Percentiles rank a stretch among this genome's conserved stretches.
Evolutionary conservation across 768 basidiomycete genomes (phyloP).

Genomic region (Phaeolepiota aurea): DNA sequence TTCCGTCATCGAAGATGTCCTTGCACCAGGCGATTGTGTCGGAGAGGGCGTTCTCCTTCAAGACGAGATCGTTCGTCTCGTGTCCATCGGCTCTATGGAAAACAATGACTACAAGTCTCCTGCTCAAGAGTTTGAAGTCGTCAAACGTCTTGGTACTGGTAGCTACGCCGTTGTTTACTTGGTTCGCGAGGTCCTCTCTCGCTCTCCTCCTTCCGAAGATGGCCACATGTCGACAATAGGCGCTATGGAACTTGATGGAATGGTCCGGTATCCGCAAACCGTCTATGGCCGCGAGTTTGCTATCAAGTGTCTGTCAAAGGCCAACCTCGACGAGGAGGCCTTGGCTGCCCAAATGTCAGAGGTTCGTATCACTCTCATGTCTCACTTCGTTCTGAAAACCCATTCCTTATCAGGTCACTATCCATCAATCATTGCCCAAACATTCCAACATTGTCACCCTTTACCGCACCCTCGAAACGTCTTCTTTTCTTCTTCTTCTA

Average conservation of each 20-base stretch:
- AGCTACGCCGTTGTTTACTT: constrained; percentile 94
- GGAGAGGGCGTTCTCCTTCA: constrained; percentile 61
- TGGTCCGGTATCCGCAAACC: constrained; percentile 23
- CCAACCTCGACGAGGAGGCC: constrained; percentile 83
- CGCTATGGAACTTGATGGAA: constrained; percentile 43
- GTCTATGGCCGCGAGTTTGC: constrained; percentile 79
- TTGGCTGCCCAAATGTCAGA: constrained; percentile 87
- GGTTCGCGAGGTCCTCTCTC: constrained; percentile 63
- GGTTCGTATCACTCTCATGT: constrained; percentile 30
- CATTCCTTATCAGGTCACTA: constrained; percentile 78
- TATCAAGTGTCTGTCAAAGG: constrained; percentile 95
- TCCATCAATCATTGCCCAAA: constrained; percentile 85
- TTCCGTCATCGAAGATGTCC: constrained; percentile 48
- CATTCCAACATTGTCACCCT: constrained; percentile 96
- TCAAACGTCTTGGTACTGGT: constrained; percentile 79
- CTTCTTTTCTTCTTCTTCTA: constrained; percentile 84
- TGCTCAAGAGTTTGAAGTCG: constrained; percentile 72
- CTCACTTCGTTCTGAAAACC: constrained; percentile 6
- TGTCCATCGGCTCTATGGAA: constrained; percentile 33
- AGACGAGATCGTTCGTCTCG: constrained; percentile 55
- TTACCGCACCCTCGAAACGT: constrained; percentile 87
- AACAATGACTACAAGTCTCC: constrained; percentile 33
- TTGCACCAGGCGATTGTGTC: constrained; percentile 66
- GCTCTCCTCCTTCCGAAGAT: constrained; percentile 40
- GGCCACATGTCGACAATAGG: constrained; percentile 51